A percentile compares a stretch with the other conserved stretches of the same genome.
These are phyloP conservation scores for Tetrahymena malaccensis DNA, from an alignment of 73 alveolate species.

Conservation along the genomic window DNA sequence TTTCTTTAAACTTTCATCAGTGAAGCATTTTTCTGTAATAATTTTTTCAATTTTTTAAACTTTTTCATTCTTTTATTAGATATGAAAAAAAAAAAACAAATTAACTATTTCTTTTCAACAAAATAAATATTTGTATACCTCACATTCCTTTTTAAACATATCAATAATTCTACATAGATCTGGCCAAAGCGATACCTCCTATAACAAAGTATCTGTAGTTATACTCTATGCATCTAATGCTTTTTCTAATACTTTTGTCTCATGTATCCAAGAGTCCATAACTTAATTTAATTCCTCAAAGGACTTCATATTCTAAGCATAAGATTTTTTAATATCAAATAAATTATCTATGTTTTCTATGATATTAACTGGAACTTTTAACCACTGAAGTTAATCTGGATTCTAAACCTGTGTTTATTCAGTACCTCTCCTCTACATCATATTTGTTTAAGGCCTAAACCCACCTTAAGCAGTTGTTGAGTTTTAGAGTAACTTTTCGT, in stretches of 20 bases:
- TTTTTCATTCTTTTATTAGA: background rate
- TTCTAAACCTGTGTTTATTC: background rate
- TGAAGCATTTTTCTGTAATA: background rate
- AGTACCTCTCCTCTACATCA: background rate
- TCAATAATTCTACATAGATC: background rate
- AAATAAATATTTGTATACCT: background rate
- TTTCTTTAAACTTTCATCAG: background rate
- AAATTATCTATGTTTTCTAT: background rate
- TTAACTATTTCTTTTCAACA: background rate
- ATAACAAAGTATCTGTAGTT: background rate
- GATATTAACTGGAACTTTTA: background rate
- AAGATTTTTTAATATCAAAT: background rate
- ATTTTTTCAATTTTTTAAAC: background rate
- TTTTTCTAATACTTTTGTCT: background rate
- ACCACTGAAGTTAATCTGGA: background rate
- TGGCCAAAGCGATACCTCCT: background rate
- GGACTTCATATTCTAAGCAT: background rate
- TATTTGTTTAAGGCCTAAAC: background rate
- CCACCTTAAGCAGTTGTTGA: background rate
- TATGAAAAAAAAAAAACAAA: background rate
- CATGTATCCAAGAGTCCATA: background rate
- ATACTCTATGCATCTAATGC: background rate
- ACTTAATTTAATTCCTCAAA: background rate
- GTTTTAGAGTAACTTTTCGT: background rate
- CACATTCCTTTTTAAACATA: background rate